Conservation (phyloP, 306 rosid genomes). For the Ziziphus jujuba region DNA sequence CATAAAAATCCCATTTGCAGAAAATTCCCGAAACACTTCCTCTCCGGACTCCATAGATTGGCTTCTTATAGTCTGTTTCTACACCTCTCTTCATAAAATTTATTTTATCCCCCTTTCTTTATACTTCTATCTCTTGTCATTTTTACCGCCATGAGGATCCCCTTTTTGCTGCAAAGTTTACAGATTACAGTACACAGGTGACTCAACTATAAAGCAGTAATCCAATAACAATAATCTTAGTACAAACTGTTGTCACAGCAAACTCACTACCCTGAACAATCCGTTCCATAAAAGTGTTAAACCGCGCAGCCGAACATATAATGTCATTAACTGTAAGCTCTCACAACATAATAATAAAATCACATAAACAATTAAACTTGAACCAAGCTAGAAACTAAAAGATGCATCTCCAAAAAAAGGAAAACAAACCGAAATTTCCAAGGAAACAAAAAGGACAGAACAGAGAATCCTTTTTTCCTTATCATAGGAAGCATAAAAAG, state of each 20-base stretch:
- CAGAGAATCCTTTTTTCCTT: not conserved
- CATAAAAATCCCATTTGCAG: constrained; percentile 69
- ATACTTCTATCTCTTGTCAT: constrained; percentile 12
- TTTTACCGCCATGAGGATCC: constrained; percentile 7
- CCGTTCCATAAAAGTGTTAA: not conserved
- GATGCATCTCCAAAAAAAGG: not conserved
- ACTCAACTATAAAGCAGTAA: not conserved
- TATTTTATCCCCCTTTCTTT: constrained; percentile 25
- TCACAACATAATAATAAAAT: not conserved
- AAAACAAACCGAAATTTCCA: not conserved
- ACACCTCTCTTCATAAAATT: constrained; percentile 26
- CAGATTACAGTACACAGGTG: constrained; percentile 3
- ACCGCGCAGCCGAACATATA: not conserved
- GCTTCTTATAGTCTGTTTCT: constrained; percentile 32
- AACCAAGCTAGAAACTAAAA: not conserved
- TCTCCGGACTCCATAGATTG: constrained; percentile 56
- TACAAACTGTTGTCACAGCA: not conserved
- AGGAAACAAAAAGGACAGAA: not conserved
- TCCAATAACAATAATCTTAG: not conserved
- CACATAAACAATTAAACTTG: not conserved
- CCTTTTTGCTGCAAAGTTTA: constrained; percentile 2
- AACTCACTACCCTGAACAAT: not conserved
- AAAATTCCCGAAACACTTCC: constrained; percentile 44
- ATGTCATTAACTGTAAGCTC: not conserved
- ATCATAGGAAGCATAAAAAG: not conserved